A percentile compares a stretch with the other conserved stretches of the same genome.
These are phyloP conservation scores for Candida tropicalis DNA, from an alignment of 1,139 yeast species.

Conservation along the genomic window DNA sequence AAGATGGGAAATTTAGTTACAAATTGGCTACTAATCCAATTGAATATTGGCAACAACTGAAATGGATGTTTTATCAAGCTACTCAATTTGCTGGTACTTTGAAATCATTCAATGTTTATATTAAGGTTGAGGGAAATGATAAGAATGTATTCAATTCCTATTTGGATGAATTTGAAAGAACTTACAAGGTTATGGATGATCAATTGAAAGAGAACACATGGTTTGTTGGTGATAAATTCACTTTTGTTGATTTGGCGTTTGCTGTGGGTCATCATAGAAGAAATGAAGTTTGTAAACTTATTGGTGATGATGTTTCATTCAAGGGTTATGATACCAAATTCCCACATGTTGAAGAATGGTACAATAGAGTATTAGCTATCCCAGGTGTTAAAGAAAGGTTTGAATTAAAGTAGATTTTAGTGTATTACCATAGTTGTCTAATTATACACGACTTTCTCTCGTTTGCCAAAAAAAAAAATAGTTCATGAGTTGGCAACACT, in stretches of 20 bases:
- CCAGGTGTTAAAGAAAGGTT: constrained; percentile 9
- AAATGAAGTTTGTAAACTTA: constrained; percentile 9
- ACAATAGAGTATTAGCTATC: constrained; percentile 7
- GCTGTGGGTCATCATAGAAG: constrained; percentile 12
- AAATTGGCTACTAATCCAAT: constrained; percentile 1
- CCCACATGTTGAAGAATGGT: constrained; percentile 14
- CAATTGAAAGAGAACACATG: constrained; percentile 4
- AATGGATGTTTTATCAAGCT: constrained; percentile 16
- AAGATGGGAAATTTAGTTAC: constrained; percentile 11
- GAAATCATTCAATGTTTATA: background rate
- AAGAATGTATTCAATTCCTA: background rate
- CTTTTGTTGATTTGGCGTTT: constrained; percentile 15
- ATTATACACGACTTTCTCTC: no score
- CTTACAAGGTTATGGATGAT: constrained; percentile 3
- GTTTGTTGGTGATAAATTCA: constrained; percentile 17
- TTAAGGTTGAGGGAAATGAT: background rate
- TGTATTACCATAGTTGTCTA: no score
- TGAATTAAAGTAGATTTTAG: background rate
- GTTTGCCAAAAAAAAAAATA: no score
- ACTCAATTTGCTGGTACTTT: constrained; percentile 12
- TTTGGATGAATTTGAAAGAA: background rate
- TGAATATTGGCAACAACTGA: constrained; percentile 14
- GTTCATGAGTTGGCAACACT: no score
- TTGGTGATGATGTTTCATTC: constrained; percentile 7
- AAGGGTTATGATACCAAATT: constrained; percentile 9